These are phyloP conservation scores for Termitomyces sp. DNA, from an alignment of 768 basidiomycete genomes.

Conservation along the genomic window DNA sequence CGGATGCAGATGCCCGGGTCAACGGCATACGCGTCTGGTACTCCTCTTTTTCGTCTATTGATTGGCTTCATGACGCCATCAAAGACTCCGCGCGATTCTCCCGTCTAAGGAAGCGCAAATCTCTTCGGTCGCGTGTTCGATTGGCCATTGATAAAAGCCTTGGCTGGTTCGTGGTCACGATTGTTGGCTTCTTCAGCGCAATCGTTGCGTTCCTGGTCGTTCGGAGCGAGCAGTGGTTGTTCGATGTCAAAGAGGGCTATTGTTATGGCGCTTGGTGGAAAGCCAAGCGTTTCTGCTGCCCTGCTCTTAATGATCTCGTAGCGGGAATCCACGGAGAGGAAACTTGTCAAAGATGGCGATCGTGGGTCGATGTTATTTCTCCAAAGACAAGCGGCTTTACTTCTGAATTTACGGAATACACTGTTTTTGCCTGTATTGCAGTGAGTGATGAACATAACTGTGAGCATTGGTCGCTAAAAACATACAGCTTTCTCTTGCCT, in stretches of 20 bases:
- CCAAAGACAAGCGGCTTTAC: conserved; percentile 27
- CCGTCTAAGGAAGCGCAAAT: conserved; percentile 65
- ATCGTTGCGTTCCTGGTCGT: conserved; percentile 84
- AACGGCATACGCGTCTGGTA: conserved; percentile 93
- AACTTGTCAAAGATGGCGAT: conserved; percentile 65
- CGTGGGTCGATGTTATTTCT: conserved; percentile 65
- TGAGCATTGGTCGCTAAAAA: background rate
- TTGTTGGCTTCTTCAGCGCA: conserved; percentile 85
- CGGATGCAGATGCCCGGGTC: conserved; percentile 57
- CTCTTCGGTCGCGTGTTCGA: conserved; percentile 60
- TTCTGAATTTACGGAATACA: conserved; percentile 56
- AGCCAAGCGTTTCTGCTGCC: conserved; percentile 83
- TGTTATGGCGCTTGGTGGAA: conserved; percentile 69
- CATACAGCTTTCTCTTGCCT: conserved; percentile 66
- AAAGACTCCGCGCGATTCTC: conserved; percentile 86
- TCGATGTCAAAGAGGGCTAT: conserved; percentile 91
- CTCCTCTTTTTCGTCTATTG: conserved; percentile 84
- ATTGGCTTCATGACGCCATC: conserved; percentile 96
- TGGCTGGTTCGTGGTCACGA: conserved; percentile 87
- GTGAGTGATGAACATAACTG: conserved; percentile 46
- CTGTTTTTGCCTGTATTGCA: conserved; percentile 70
- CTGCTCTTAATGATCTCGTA: conserved; percentile 25
- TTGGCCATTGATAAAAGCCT: conserved; percentile 72
- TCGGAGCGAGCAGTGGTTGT: conserved; percentile 82
- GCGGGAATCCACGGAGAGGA: conserved; percentile 18